Percentiles rank a stretch among this genome's conserved stretches.
Evolutionary conservation across 179 eudicot species (phyloP).

Genomic region (Gypsophila paniculata): DNA sequence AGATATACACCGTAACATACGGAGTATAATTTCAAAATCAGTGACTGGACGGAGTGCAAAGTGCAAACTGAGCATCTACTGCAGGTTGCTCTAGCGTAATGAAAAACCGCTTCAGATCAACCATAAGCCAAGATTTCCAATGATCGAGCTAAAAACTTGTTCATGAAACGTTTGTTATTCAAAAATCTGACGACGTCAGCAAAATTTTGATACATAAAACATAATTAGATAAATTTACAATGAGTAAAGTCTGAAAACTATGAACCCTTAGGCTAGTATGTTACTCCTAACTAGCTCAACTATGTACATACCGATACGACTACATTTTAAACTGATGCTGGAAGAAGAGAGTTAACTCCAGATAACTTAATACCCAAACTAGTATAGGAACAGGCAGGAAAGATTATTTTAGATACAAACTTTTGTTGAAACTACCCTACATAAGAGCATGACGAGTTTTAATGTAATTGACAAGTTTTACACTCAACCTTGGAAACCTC

Average conservation of each 20-base stretch:
- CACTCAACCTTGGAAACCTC: not conserved
- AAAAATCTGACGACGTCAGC: not conserved
- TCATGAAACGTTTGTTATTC: not conserved
- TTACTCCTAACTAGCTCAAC: slow-evolving; percentile 11
- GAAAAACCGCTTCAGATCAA: not conserved
- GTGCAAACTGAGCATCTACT: not conserved
- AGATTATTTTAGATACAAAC: not conserved
- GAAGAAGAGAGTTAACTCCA: not conserved
- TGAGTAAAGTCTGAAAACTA: not conserved
- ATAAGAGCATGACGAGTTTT: not conserved
- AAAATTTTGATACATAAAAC: not conserved
- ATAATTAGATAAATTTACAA: not conserved
- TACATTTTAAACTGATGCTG: not conserved
- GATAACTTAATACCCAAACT: not conserved
- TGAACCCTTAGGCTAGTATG: not conserved
- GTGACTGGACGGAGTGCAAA: not conserved
- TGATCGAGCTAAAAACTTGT: not conserved
- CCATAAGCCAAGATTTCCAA: not conserved
- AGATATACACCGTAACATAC: too few species aligned
- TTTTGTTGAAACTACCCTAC: not conserved
- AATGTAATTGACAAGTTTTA: not conserved
- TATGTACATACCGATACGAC: slow-evolving; percentile 8
- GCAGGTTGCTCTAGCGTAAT: not conserved
- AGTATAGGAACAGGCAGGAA: not conserved
- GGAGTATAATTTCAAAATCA: too few species aligned